Conservation (phyloP, 148 eudicot species). For the Bassia scoparia region DNA sequence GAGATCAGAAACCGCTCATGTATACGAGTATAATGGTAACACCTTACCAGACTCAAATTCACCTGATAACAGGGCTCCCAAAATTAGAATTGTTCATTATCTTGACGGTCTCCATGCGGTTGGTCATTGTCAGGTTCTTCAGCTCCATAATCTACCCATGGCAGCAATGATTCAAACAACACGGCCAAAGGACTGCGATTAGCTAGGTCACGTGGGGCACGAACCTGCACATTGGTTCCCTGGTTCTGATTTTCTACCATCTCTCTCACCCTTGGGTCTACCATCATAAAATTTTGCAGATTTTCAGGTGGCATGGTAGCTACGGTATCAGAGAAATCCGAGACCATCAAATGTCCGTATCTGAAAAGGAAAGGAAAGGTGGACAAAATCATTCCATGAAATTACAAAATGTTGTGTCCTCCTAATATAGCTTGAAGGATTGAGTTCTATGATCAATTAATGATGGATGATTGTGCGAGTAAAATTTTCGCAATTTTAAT, state of each 20-base stretch:
- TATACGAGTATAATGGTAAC: constrained; percentile 11
- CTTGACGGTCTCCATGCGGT: constrained; percentile 31
- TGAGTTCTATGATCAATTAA: neutral
- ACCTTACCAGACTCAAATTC: constrained; percentile 5
- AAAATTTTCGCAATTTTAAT: neutral
- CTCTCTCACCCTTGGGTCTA: constrained; percentile 58
- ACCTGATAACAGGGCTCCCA: constrained; percentile 1
- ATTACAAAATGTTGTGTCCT: neutral
- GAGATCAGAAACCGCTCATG: neutral
- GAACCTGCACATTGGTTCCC: constrained; percentile 39
- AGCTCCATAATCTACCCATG: constrained; percentile 63
- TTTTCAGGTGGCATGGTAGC: constrained; percentile 88
- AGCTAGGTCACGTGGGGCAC: constrained; percentile 59
- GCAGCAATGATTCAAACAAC: constrained; percentile 76
- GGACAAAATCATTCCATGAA: constrained; percentile 7
- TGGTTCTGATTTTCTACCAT: constrained; percentile 46
- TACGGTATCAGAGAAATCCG: constrained; percentile 83
- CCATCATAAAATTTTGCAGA: constrained; percentile 74
- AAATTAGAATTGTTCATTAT: constrained; percentile 27
- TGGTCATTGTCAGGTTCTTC: constrained; percentile 38
- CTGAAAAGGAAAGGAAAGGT: constrained; percentile 36
- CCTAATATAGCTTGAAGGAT: neutral
- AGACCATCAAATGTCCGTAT: constrained; percentile 67
- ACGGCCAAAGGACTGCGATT: constrained; percentile 72
- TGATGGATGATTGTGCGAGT: neutral